phyloP scores from a whole-genome alignment of 2,329 filamentous ascomycete genomes.

The Stylonectria norvegica region DNA sequence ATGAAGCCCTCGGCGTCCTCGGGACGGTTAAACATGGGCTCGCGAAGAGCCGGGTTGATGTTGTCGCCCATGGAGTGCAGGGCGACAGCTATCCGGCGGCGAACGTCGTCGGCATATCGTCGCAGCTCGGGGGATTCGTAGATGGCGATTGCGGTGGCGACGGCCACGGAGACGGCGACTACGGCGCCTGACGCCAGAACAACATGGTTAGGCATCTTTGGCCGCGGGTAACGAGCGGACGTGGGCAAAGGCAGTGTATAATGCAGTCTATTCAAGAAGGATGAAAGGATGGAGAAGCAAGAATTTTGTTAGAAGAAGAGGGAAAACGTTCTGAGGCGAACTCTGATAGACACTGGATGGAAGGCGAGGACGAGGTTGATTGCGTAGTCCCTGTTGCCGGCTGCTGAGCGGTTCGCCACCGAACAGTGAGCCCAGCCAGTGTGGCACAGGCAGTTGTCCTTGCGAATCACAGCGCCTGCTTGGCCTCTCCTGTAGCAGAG shows the following conservation, averaged over 20 bases:
- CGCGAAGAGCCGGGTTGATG: slow-evolving; percentile 44
- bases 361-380: not conserved
- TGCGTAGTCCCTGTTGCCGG: slow-evolving; percentile 1
- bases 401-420: slow-evolving; percentile 3
- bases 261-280: too few species aligned
- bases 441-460: not conserved
- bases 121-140: slow-evolving; percentile 64
- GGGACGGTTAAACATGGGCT: slow-evolving; percentile 61
- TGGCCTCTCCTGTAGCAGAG: too few species aligned
- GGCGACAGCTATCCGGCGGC: slow-evolving; percentile 58
- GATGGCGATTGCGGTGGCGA: slow-evolving; percentile 56
- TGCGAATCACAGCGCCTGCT: too few species aligned
- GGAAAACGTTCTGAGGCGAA: not conserved
- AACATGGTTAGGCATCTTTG: slow-evolving; percentile 55
- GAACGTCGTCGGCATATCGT: slow-evolving; percentile 58
- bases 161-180: slow-evolving; percentile 54
- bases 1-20: slow-evolving; percentile 65
- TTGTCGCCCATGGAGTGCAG: slow-evolving; percentile 58
- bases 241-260: too few species aligned
- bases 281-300: too few species aligned
- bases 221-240: not conserved
- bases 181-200: slow-evolving; percentile 55
- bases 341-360: not conserved
- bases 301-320: not conserved
- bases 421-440: not conserved